Percentiles rank a stretch among this genome's conserved stretches.
Evolutionary conservation across 352 stramenopile genomes (phyloP).

Genomic region (Globisporangium cederbergense): DNA sequence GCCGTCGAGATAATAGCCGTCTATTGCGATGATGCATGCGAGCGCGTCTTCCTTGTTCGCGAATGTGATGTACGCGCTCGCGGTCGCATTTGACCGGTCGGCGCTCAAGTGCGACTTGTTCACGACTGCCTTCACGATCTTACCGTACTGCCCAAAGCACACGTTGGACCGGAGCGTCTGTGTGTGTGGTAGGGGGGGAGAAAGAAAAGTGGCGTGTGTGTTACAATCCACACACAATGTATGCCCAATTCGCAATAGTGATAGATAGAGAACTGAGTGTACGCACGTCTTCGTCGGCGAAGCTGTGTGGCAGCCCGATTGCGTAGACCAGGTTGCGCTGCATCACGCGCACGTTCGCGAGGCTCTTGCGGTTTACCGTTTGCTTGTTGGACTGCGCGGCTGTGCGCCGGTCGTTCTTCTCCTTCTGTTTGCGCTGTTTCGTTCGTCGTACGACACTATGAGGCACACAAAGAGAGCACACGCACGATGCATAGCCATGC

Average conservation of each 20-base stretch:
- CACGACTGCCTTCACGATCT: conserved; percentile 92
- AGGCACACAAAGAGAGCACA: neutral
- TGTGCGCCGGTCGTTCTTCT: conserved; percentile 76
- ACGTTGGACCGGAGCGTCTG: conserved; percentile 79
- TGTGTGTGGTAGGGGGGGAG: neutral
- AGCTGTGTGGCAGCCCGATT: conserved; percentile 85
- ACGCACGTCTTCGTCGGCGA: conserved; percentile 76
- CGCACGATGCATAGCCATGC: neutral
- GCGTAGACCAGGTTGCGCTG: conserved; percentile 95
- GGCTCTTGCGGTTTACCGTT: conserved; percentile 68
- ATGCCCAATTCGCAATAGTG: neutral
- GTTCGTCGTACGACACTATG: conserved; percentile 66
- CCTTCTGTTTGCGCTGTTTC: conserved; percentile 82
- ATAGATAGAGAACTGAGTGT: neutral
- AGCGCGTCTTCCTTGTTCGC: conserved; percentile 88
- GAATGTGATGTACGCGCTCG: conserved; percentile 94
- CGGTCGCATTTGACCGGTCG: conserved; percentile 70
- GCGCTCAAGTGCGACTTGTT: conserved; percentile 82
- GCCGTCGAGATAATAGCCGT: conserved; percentile 87
- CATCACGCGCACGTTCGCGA: conserved; percentile 91
- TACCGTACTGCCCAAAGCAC: conserved; percentile 93
- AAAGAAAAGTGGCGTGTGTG: neutral
- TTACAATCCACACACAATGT: neutral
- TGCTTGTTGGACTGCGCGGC: conserved; percentile 34
- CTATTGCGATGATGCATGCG: conserved; percentile 89